phyloP scores from a whole-genome alignment of 1,139 yeast species.

The Pichia sp. region DNA sequence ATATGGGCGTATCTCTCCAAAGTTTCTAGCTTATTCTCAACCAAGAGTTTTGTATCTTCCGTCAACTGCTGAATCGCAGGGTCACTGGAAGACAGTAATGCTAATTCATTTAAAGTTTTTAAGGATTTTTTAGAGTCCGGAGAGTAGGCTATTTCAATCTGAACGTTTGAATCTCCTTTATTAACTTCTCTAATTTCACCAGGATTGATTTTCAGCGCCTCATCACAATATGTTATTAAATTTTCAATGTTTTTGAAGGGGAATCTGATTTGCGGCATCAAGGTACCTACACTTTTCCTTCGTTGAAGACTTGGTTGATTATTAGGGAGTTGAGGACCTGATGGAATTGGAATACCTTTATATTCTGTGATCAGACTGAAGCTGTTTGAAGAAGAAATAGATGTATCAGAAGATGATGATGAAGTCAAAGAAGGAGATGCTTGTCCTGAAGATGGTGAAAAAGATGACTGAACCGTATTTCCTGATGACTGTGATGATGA shows the following conservation, averaged over 20 bases:
- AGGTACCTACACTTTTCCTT: conserved; percentile 21
- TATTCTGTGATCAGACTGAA: conserved; percentile 12
- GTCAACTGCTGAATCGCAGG: conserved; percentile 55
- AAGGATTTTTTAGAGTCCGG: conserved; percentile 69
- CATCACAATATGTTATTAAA: conserved; percentile 63
- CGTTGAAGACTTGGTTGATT: not conserved
- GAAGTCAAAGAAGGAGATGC: conserved; percentile 20
- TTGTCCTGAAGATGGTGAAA: conserved; percentile 16
- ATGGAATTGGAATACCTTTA: conserved; percentile 14
- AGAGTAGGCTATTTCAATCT: conserved; percentile 37
- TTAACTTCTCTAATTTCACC: conserved; percentile 30
- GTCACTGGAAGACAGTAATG: conserved; percentile 51
- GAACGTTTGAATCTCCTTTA: conserved; percentile 13
- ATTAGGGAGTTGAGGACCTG: conserved; percentile 7
- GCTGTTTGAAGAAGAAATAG: conserved; percentile 11
- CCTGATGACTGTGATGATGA: conserved; percentile 5
- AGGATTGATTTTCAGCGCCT: conserved; percentile 66
- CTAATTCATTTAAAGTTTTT: conserved; percentile 44
- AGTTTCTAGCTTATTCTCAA: conserved; percentile 62
- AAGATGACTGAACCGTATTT: conserved; percentile 1
- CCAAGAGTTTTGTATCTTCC: conserved; percentile 58
- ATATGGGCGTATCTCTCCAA: conserved; percentile 72
- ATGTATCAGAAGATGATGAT: conserved; percentile 1
- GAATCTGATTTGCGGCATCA: conserved; percentile 35
- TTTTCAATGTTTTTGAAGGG: conserved; percentile 63